Conservation (phyloP, 768 basidiomycete species). For the Rhodosporidiobolus sp. region DNA sequence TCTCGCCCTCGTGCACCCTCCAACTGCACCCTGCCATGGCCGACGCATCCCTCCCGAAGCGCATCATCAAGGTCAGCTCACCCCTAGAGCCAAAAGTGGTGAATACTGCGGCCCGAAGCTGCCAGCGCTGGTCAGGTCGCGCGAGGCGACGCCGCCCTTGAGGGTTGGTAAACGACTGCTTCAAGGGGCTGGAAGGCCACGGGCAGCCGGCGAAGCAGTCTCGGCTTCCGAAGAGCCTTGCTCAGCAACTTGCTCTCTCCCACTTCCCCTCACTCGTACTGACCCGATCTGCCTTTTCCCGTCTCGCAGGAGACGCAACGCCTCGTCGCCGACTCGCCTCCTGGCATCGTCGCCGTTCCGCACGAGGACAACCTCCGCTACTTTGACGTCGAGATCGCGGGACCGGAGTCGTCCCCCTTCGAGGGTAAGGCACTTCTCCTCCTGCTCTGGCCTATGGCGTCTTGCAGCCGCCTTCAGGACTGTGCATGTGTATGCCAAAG, state of each 20-base stretch:
- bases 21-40: neutral
- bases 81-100: neutral
- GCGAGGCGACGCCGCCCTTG: neutral
- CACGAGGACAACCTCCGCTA: slow-evolving; percentile 97
- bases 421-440: slow-evolving; percentile 57
- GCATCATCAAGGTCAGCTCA: slow-evolving; percentile 43
- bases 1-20: no score
- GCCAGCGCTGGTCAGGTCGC: neutral
- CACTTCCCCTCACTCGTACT: neutral
- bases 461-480: no score
- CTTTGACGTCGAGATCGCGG: slow-evolving; percentile 96
- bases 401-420: slow-evolving; percentile 92
- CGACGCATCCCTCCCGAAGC: slow-evolving; percentile 38
- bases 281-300: neutral
- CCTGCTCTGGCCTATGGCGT: neutral
- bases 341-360: slow-evolving; percentile 89
- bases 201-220: no score
- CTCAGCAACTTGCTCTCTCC: no score
- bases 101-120: neutral
- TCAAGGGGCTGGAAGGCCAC: no score
- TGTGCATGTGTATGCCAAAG: no score
- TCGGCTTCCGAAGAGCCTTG: no score
- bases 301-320: slow-evolving; percentile 84
- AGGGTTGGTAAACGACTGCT: neutral
- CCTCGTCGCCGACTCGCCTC: slow-evolving; percentile 91